Percentiles rank a stretch among this genome's conserved stretches.
phyloP scores from a whole-genome alignment of 2,329 filamentous ascomycete genomes.

The Dendryphion nanum region DNA sequence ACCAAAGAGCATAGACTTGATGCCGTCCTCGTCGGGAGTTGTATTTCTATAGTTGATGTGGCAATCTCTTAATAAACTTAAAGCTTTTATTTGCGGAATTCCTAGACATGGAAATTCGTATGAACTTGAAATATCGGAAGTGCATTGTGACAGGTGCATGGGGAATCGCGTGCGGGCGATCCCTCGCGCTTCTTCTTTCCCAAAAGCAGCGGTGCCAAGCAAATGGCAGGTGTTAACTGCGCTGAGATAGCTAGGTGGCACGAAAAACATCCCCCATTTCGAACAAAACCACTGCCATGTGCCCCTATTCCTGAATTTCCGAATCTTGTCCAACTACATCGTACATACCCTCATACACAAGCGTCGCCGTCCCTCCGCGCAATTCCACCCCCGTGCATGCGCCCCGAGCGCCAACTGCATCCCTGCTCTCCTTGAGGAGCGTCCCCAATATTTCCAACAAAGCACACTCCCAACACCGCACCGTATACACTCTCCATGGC shows the following conservation, averaged over 20 bases:
- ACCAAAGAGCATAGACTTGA: no score
- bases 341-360: no score
- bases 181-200: no score
- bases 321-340: conserved; percentile 6
- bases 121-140: no score
- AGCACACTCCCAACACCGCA: conserved; percentile 7
- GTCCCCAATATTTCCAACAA: conserved; percentile 31
- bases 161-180: no score
- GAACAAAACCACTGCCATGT: conserved; percentile 15
- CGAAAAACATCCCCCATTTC: conserved; percentile 7
- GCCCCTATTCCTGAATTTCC: conserved; percentile 15
- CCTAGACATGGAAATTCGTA: no score
- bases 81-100: no score
- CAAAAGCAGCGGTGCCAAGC: background rate
- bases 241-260: conserved; percentile 12
- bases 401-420: conserved; percentile 27
- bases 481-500: conserved; percentile 50
- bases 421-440: conserved; percentile 34
- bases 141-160: no score
- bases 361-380: background rate
- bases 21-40: no score
- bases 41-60: no score
- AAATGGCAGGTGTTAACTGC: conserved; percentile 3
- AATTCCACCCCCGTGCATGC: conserved; percentile 24
- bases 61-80: no score